Evolutionary conservation across 495 filamentous ascomycete genomes (phyloP), one percentile per base, ranked within the genome.

Genomic region (Tuber umbilicatum): DNA sequence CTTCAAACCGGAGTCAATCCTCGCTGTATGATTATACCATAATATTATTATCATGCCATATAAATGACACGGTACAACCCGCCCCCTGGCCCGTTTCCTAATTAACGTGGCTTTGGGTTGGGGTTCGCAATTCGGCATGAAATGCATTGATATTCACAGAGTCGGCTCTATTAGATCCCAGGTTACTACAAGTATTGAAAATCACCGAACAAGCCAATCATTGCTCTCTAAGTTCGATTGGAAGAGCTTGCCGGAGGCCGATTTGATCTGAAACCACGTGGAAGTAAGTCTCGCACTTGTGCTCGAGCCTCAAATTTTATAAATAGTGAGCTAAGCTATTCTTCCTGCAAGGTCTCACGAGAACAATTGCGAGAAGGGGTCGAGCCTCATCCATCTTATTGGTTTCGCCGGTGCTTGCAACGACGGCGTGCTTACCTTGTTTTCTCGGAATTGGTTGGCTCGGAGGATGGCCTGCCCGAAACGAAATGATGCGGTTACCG

Each of bases 241-340:
- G 31, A 64, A 35, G 55, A 35, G 27, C 55, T 64, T 35, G 14
- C 55, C 27, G 55, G 55, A 64, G 55, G 27, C 55, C 55, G 55
- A 27, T 64, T 12, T 35, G 55, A 64, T 64, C 55, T 64, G 55
- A 64, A 64, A 64, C 55, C 55, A 64, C 55, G 55, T 64, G 55
- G 55, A 35, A 64, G 55, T 27, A 35, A 64, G 27, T 31, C n/a
- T 64, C 27, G 55, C 27, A 17, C 12, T 14, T 27, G 55, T 17
- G 55, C 55, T 64, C 55, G 55, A 64, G 55, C 55, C 55, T 14
- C 27, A 16, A 64, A 64, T 64, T 35, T 64, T 64, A 64, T 64
- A 64, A 64, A 64, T 64, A 64, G 55, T 64, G n/a, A 17, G 12
- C 17, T 19, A 31, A 35, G 55, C 10, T 31, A 31, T 64, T 64